Conservation (phyloP, 2,329 filamentous ascomycete genomes). For the Biscogniauxia sp. region DNA sequence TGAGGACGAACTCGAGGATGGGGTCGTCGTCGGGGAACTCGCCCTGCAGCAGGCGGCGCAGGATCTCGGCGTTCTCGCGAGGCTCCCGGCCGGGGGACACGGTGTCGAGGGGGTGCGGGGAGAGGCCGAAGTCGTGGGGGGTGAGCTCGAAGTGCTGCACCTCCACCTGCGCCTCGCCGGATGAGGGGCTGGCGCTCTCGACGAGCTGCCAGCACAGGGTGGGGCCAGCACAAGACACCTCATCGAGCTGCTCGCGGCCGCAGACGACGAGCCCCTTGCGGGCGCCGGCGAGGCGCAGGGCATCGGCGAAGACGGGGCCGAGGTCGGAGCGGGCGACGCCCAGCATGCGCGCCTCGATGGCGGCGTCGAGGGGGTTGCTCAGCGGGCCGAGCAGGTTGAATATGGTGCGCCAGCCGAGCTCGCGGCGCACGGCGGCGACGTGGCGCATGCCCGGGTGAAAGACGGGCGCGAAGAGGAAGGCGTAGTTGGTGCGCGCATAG, state of each 20-base stretch:
- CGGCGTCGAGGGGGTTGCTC: conserved; percentile 81
- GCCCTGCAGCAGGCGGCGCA: conserved; percentile 72
- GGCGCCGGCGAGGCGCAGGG: conserved; percentile 71
- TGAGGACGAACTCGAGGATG: conserved; percentile 87
- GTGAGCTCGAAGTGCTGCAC: conserved; percentile 76
- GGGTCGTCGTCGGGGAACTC: conserved; percentile 75
- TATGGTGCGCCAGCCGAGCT: conserved; percentile 91
- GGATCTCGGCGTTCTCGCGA: conserved; percentile 80
- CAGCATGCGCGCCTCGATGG: conserved; percentile 86
- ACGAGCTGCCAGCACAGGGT: conserved; percentile 86
- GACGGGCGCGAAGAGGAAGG: conserved; percentile 91
- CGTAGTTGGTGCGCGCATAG: conserved; percentile 82
- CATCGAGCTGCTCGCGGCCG: conserved; percentile 91
- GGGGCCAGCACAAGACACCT: conserved; percentile 85
- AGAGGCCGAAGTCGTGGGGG: conserved; percentile 85
- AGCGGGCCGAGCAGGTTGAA: conserved; percentile 96
- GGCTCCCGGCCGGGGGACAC: conserved; percentile 86
- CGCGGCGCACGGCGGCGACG: conserved; percentile 79
- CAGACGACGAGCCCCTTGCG: conserved; percentile 88
- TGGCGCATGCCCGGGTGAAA: conserved; percentile 96
- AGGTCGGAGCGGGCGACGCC: conserved; percentile 87
- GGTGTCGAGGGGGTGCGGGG: conserved; percentile 67
- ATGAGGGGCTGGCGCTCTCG: conserved; percentile 38
- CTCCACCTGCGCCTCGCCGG: conserved; percentile 43
- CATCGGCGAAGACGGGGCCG: conserved; percentile 85